Percentiles rank a stretch among this genome's conserved stretches.
Conservation (phyloP, 768 basidiomycete species). For the Candolleomyces eurysporus region DNA sequence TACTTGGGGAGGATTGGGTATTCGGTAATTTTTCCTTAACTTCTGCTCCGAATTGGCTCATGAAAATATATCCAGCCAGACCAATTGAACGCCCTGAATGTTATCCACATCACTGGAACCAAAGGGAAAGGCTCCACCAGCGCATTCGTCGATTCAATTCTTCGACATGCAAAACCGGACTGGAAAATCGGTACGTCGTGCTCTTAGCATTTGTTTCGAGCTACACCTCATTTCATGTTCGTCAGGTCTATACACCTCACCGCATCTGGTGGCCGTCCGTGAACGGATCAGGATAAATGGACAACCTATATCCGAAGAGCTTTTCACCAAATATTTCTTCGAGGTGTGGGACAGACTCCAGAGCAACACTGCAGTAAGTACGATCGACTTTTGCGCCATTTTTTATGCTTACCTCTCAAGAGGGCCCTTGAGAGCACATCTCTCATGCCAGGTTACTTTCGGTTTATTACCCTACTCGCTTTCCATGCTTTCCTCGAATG, state of each 20-base stretch:
- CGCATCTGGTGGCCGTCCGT: slow-evolving; percentile 92
- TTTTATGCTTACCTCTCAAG: slow-evolving; percentile 5
- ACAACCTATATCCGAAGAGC: slow-evolving; percentile 79
- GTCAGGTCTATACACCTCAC: slow-evolving; percentile 92
- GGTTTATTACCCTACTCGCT: slow-evolving; percentile 88
- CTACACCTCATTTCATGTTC: not conserved
- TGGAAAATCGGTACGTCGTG: slow-evolving; percentile 74
- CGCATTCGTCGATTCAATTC: slow-evolving; percentile 86
- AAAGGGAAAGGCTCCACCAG: slow-evolving; percentile 98
- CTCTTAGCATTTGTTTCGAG: too few species aligned
- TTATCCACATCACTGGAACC: slow-evolving; percentile 95
- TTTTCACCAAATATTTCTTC: slow-evolving; percentile 91
- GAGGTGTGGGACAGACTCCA: slow-evolving; percentile 91
- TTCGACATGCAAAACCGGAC: slow-evolving; percentile 68
- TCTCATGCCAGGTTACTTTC: slow-evolving; percentile 88
- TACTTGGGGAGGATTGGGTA: slow-evolving; percentile 88
- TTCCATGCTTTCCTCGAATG: slow-evolving; percentile 84
- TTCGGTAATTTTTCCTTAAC: slow-evolving; percentile 47
- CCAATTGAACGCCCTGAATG: slow-evolving; percentile 85
- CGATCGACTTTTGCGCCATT: not conserved
- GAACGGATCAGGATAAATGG: slow-evolving; percentile 96
- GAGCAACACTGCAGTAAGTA: slow-evolving; percentile 53
- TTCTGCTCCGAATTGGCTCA: slow-evolving; percentile 6
- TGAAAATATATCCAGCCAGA: slow-evolving; percentile 50
- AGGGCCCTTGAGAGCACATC: slow-evolving; percentile 45